Evolutionary conservation across 140 eudicot species (phyloP), one percentile per base, ranked within the genome.

Genomic region (Cichorium intybus): DNA sequence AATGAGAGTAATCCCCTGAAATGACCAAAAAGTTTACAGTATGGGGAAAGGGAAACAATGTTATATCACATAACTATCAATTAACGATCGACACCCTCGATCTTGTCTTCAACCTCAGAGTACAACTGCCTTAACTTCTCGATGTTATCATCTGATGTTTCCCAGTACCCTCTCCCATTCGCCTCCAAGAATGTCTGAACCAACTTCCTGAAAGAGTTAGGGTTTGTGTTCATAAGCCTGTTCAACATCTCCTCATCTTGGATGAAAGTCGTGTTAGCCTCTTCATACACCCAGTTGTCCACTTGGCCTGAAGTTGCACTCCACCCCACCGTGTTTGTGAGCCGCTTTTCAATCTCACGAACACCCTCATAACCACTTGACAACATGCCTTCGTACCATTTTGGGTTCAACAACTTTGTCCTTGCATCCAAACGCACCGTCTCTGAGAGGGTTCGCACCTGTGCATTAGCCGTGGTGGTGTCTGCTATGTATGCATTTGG

Each of bases 351-450:
- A 12, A 94, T 94, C 79, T 94, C 99, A 58, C 99, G 95, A 23
- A 94, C 99, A 5, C 99, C 99, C 77, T 93, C 99, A 2, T 93
- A 93, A 14, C 96, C 99, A 9, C 90, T 84, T 2, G 97, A 88
- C 67, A 94, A 63, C 99, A 94, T 94, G 8, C 99, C 99, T 69
- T 89, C 99, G 52, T 94, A 94, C 99, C 99, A 94, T 66, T 89
- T 94, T 4, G 99, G 99, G 87, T 94, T 94, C 85, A 94, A 60
- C 71, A 94, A 50, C 81, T 91, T 91, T 10, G 99, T 94, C 45
- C 99, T 69, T 8, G 99, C 99, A 29, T 94, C 99, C 0, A 94
- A 87, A 15, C 99, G 82, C 12, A 94, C 99, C 0, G 99, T 94
- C 84, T 94, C 99, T 2, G 99, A 86, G 3, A 94, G 87, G 6